Conservation (phyloP, 139 green algal genomes). For the Coccomyxa sp. region DNA sequence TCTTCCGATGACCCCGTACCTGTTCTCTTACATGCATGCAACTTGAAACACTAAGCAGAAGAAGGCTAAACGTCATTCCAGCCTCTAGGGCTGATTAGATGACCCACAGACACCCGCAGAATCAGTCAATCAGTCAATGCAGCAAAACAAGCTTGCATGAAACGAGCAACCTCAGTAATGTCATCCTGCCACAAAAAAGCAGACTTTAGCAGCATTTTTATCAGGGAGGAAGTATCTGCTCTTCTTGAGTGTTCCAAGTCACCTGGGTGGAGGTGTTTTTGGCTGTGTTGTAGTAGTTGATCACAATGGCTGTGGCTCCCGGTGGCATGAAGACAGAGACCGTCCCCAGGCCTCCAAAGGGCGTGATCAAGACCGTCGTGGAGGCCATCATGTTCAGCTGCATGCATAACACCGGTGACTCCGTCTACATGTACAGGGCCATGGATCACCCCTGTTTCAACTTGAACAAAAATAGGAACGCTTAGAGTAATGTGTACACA, state of each 20-base stretch:
- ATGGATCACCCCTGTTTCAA: not conserved
- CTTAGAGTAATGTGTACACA: not conserved
- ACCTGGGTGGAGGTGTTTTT: conserved; percentile 2
- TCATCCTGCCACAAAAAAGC: not conserved
- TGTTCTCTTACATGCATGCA: no score
- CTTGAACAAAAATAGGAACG: not conserved
- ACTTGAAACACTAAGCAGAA: not conserved
- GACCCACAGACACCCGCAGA: no score
- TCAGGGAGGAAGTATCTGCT: conserved; percentile 4
- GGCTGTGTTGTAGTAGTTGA: conserved; percentile 30
- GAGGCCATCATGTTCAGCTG: conserved; percentile 25
- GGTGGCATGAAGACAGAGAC: conserved; percentile 25
- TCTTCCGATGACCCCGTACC: not conserved
- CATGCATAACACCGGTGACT: not conserved
- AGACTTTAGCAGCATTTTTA: not conserved
- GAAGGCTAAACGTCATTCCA: no score
- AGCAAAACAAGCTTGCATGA: no score
- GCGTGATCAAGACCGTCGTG: conserved; percentile 25
- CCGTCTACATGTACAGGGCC: not conserved
- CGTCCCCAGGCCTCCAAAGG: conserved; percentile 28
- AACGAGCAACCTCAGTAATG: no score
- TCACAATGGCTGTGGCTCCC: conserved; percentile 24
- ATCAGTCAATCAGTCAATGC: no score
- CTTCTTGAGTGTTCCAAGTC: conserved; percentile 15
- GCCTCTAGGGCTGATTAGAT: no score